Conservation (phyloP, 768 basidiomycete species). For the Boletus pseudopeckii region DNA sequence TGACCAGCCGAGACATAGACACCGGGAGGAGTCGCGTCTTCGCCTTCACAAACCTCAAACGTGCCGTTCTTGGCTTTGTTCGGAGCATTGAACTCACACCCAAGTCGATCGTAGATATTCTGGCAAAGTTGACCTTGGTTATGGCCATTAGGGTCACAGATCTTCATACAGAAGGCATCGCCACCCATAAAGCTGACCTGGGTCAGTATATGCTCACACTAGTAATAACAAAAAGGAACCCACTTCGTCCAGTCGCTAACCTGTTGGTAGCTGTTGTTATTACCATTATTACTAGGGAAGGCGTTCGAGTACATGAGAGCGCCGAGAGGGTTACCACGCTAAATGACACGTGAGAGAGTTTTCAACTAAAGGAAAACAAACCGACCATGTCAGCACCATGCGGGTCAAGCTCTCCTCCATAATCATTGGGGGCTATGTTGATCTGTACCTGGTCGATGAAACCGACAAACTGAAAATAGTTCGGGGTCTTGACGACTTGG, state of each 20-base stretch:
- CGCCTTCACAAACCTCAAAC: conserved; percentile 65
- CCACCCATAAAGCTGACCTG: conserved; percentile 64
- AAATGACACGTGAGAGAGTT: conserved; percentile 8
- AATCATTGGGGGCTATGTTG: conserved; percentile 51
- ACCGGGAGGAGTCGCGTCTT: conserved; percentile 62
- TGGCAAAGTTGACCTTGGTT: conserved; percentile 57
- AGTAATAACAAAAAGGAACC: conserved; percentile 14
- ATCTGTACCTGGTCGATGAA: conserved; percentile 63
- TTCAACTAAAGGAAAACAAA: conserved; percentile 8
- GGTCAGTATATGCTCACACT: neutral
- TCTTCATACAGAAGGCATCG: conserved; percentile 63
- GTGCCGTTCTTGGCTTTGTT: conserved; percentile 52
- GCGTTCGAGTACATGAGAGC: conserved; percentile 64
- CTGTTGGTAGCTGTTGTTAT: conserved; percentile 48
- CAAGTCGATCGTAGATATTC: conserved; percentile 74
- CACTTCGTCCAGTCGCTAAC: conserved; percentile 68
- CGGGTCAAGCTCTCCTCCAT: conserved; percentile 76
- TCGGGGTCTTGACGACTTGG: conserved; percentile 57
- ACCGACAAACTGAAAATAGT: conserved; percentile 61
- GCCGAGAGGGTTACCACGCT: conserved; percentile 82
- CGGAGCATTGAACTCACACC: conserved; percentile 71
- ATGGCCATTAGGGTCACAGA: conserved; percentile 58
- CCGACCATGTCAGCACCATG: conserved; percentile 63
- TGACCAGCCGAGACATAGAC: conserved; percentile 41
- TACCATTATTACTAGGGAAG: conserved; percentile 43